These are phyloP conservation scores for Hydnomerulius pinastri DNA, from an alignment of 768 basidiomycete species.

Conservation along the genomic window DNA sequence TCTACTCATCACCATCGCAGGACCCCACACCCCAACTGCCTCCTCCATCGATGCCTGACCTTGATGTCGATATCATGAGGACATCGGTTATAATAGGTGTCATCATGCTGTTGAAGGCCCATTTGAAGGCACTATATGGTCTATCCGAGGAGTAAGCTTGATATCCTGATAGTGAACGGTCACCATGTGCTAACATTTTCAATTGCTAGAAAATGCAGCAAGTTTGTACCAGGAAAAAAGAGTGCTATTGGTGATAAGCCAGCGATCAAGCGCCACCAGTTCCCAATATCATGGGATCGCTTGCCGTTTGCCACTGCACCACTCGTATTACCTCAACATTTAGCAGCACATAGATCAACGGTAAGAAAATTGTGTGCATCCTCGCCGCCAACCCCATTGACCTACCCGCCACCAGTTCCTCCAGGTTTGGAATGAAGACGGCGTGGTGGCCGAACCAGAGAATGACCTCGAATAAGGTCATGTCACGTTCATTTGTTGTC, in stretches of 20 bases:
- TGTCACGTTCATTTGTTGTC: background rate
- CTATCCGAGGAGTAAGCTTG: slow-evolving; percentile 85
- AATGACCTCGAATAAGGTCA: slow-evolving; percentile 44
- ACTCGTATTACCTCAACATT: slow-evolving; percentile 63
- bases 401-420: slow-evolving; percentile 51
- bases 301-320: slow-evolving; percentile 66
- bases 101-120: slow-evolving; percentile 82
- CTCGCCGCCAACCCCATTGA: slow-evolving; percentile 1
- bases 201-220: slow-evolving; percentile 79
- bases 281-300: slow-evolving; percentile 70
- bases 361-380: slow-evolving; percentile 47
- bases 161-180: background rate
- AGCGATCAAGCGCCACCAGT: slow-evolving; percentile 60
- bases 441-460: slow-evolving; percentile 63
- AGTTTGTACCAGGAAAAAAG: slow-evolving; percentile 88
- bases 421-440: slow-evolving; percentile 82
- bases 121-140: slow-evolving; percentile 82
- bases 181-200: background rate
- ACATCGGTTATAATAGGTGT: slow-evolving; percentile 80
- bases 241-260: slow-evolving; percentile 85
- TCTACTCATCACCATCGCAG: slow-evolving; percentile 2
- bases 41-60: slow-evolving; percentile 4
- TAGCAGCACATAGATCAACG: slow-evolving; percentile 57
- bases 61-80: slow-evolving; percentile 44
- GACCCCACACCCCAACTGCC: background rate